Conservation (phyloP, 768 basidiomycete genomes). For the Mycena alexandri region DNA sequence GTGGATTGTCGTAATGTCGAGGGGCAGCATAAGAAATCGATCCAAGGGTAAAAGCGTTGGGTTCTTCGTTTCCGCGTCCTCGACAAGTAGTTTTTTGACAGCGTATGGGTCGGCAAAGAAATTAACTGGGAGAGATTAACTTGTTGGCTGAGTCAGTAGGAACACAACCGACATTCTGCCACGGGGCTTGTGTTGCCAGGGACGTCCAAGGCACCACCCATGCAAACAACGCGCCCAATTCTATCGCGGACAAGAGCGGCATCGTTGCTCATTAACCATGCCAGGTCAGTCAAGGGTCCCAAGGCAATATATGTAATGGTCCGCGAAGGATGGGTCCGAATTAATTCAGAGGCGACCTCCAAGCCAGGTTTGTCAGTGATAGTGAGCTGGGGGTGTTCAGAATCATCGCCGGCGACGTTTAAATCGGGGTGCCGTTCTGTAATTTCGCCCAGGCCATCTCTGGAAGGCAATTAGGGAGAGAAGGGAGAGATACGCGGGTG, state of each 20-base stretch:
- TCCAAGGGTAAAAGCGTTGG: constrained; percentile 68
- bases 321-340: constrained; percentile 62
- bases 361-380: constrained; percentile 60
- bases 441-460: constrained; percentile 79
- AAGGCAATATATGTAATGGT: constrained; percentile 80
- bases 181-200: constrained; percentile 88
- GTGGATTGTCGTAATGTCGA: constrained; percentile 88
- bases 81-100: constrained; percentile 74
- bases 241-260: constrained; percentile 64
- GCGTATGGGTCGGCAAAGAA: constrained; percentile 92
- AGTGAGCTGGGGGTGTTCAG: constrained; percentile 59
- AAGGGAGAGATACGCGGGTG: constrained; percentile 1
- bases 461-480: constrained; percentile 43
- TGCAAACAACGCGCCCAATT: constrained; percentile 83
- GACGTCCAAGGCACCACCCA: constrained; percentile 95
- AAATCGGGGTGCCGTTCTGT: constrained; percentile 76
- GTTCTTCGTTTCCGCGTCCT: constrained; percentile 43
- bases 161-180: constrained; percentile 79
- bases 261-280: constrained; percentile 70
- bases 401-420: constrained; percentile 45
- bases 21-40: constrained; percentile 76
- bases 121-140: constrained; percentile 65
- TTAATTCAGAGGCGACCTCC: constrained; percentile 67
- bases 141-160: constrained; percentile 15
- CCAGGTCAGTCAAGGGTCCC: constrained; percentile 87